These are phyloP conservation scores for Termitomyces sp. DNA, from an alignment of 1,284 basidiomycete species.

Conservation along the genomic window DNA sequence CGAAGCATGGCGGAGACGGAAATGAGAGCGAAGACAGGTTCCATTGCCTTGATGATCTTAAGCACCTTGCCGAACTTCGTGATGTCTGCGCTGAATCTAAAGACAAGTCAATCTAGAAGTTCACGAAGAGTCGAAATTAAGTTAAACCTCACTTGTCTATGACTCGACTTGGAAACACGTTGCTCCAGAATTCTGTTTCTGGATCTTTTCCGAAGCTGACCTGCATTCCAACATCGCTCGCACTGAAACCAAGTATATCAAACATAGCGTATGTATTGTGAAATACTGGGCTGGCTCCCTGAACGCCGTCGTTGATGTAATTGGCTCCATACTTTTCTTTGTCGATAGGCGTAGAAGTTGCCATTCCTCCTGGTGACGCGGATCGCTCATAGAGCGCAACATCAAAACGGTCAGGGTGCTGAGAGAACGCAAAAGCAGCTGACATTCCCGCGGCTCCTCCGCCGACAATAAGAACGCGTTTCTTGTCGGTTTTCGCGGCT, in stretches of 20 bases:
- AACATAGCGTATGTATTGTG: slow-evolving; percentile 57
- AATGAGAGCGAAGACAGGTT: slow-evolving; percentile 54
- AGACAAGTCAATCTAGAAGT: not conserved
- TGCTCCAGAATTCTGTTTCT: slow-evolving; percentile 58
- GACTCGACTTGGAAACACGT: slow-evolving; percentile 57
- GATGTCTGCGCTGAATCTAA: slow-evolving; percentile 45
- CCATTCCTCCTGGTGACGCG: slow-evolving; percentile 53
- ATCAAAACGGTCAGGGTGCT: slow-evolving; percentile 51
- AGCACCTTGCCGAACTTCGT: slow-evolving; percentile 54
- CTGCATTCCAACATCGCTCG: slow-evolving; percentile 54
- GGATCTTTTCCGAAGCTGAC: slow-evolving; percentile 60
- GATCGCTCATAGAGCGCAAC: slow-evolving; percentile 54
- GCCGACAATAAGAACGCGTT: slow-evolving; percentile 26
- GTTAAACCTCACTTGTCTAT: slow-evolving; percentile 34
- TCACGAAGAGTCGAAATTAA: not conserved
- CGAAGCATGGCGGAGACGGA: slow-evolving; percentile 55
- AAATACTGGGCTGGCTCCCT: slow-evolving; percentile 54
- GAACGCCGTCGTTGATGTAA: slow-evolving; percentile 58
- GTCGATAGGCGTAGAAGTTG: slow-evolving; percentile 52
- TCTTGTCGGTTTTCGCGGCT: slow-evolving; percentile 2
- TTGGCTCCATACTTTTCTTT: slow-evolving; percentile 42
- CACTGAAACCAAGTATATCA: slow-evolving; percentile 47
- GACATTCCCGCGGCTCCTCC: slow-evolving; percentile 32
- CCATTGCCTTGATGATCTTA: slow-evolving; percentile 48
- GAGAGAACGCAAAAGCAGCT: slow-evolving; percentile 50